Base-by-base conservation (phyloP, 2,329 filamentous ascomycete species). In the Alternaria arborescens region DNA sequence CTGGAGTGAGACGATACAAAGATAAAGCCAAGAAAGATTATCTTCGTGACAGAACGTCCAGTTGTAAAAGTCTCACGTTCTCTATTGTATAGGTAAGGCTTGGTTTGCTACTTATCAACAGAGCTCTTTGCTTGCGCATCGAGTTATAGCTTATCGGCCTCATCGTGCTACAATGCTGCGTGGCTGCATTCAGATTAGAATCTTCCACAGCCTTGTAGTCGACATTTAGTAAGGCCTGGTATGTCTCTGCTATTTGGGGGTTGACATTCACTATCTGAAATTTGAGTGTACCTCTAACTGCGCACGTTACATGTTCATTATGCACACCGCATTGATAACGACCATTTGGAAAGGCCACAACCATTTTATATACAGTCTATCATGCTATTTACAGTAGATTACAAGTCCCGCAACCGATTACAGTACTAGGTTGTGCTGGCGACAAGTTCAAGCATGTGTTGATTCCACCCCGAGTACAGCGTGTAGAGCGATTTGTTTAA, bases 401-500 rank as follows among this genome's bases (percentile, higher is more conserved):
- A 50, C 46, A 38, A 50, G 46, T 50, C 32, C 10, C 30, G 30
- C 32, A 38, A 26, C 46, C 20, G 3, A 38, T 50, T 50, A 50
- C 8, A 36, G 32, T 50, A 50, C 30, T 22, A 36, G 18, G 32
- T 50, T 50, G 32, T 32, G 30, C 20, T 36, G 20, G 32, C 20
- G 46, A 50, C 46, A 34, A 34, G 20, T 50, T 36, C 46, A 38
- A 50, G 32, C 46, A 50, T 50, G 32, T 50, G 46, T 50, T 50
- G 46, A 50, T 26, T 30, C 20, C 20, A 11, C 5, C 20, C 20
- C 10, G 2, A 11, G 22, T 50, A 50, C 16, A 24, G 32, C 1
- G 12, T 20, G 52, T 32, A 64, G 26, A 58, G 63, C 22, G 57
- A 58, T 34, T 30, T 30, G 28, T 30, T 11, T 12, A 30, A 22